These are phyloP conservation scores for Talaromyces wortmannii DNA, from an alignment of 495 filamentous ascomycete genomes.

Conservation along the genomic window DNA sequence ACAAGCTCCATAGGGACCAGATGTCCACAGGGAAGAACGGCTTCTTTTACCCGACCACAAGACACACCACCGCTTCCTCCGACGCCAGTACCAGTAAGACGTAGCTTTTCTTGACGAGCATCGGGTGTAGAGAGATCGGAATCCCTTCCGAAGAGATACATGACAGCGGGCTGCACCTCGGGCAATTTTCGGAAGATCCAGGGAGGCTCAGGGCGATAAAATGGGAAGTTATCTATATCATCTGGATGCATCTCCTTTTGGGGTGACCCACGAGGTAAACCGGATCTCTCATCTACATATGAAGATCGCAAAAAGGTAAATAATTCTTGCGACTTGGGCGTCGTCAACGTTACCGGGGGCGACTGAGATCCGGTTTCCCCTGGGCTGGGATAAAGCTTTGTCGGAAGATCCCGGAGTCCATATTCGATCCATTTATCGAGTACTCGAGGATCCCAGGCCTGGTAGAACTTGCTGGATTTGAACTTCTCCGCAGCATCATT, in stretches of 20 bases:
- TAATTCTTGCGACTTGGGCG: conserved; percentile 42
- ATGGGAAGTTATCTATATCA: conserved; percentile 20
- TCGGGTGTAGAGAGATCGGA: conserved; percentile 43
- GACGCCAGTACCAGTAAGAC: conserved; percentile 48
- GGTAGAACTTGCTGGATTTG: conserved; percentile 41
- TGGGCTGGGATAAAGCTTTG: conserved; percentile 27
- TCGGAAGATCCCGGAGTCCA: conserved; percentile 38
- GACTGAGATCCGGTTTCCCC: conserved; percentile 26
- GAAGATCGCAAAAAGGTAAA: conserved; percentile 33
- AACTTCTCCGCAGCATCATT: conserved; percentile 35
- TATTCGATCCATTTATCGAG: conserved; percentile 46
- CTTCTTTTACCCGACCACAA: conserved; percentile 48
- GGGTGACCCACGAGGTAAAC: conserved; percentile 4
- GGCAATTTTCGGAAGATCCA: conserved; percentile 49
- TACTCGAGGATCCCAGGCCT: conserved; percentile 57
- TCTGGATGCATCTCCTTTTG: conserved; percentile 11
- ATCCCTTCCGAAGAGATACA: conserved; percentile 64
- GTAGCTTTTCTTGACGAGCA: conserved; percentile 45
- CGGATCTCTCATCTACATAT: conserved; percentile 10
- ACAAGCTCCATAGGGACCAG: too few species aligned
- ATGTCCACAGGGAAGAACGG: background rate
- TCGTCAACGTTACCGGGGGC: conserved; percentile 40
- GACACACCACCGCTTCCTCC: conserved; percentile 59
- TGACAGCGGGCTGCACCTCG: conserved; percentile 53
- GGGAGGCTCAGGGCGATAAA: conserved; percentile 35